These are phyloP conservation scores for Solanum habrochaites DNA, from an alignment of 257 asterid species.

Conservation along the genomic window DNA sequence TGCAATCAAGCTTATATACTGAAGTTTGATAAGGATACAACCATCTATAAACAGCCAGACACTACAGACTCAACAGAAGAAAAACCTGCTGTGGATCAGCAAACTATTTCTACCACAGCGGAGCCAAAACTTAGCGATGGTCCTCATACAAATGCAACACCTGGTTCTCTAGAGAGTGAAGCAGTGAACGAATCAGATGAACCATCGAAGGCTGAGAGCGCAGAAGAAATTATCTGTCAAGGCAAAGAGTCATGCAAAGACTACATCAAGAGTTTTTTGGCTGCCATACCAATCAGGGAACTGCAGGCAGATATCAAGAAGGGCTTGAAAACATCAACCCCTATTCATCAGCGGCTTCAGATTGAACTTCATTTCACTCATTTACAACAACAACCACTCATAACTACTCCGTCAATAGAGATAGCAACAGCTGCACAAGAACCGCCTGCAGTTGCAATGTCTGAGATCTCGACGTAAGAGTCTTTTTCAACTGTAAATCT, in stretches of 20 bases:
- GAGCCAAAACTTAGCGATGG: slow-evolving; percentile 10
- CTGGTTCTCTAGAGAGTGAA: slow-evolving; percentile 7
- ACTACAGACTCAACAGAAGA: slow-evolving; percentile 29
- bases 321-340: slow-evolving; percentile 54
- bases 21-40: slow-evolving; percentile 54
- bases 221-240: slow-evolving; percentile 43
- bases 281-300: slow-evolving; percentile 92
- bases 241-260: slow-evolving; percentile 86
- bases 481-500: slow-evolving; percentile 17
- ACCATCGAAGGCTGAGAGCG: slow-evolving; percentile 22
- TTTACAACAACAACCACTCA: slow-evolving; percentile 6
- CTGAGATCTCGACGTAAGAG: slow-evolving; percentile 3
- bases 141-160: slow-evolving; percentile 13
- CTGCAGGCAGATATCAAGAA: slow-evolving; percentile 72
- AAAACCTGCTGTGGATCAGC: slow-evolving; percentile 20
- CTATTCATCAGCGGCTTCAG: slow-evolving; percentile 83
- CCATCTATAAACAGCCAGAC: slow-evolving; percentile 38
- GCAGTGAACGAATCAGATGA: slow-evolving; percentile 18
- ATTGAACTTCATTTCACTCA: slow-evolving; percentile 81
- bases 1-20: slow-evolving; percentile 86
- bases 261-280: slow-evolving; percentile 81
- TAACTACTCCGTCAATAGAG: slow-evolving; percentile 3
- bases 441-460: slow-evolving; percentile 14
- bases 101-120: slow-evolving; percentile 1
- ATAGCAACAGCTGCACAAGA: background rate